Evolutionary conservation across 768 basidiomycete genomes (phyloP).

Genomic region (Leucocoprinus birnbaumii): DNA sequence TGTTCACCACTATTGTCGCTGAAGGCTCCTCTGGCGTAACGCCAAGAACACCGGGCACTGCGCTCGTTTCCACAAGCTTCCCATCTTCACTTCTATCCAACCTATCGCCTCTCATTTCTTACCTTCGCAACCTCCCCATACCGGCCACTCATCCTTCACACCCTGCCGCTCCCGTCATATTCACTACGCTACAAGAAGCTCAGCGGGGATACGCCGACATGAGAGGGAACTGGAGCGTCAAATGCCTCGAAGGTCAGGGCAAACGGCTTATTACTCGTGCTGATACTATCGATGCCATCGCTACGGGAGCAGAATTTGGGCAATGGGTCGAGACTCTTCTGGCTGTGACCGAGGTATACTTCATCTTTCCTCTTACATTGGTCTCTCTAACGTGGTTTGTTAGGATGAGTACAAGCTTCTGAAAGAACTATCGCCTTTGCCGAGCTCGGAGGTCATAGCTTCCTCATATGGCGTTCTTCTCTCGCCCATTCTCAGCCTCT

Average conservation of each 20-base stretch:
- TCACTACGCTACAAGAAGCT: slow-evolving; percentile 67
- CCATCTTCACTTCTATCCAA: slow-evolving; percentile 48
- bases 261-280: slow-evolving; percentile 69
- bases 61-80: slow-evolving; percentile 37
- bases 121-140: slow-evolving; percentile 69
- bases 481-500: slow-evolving; percentile 60
- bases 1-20: slow-evolving; percentile 87
- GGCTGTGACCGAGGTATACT: slow-evolving; percentile 60
- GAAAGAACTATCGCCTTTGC: slow-evolving; percentile 59
- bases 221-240: slow-evolving; percentile 76
- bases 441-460: slow-evolving; percentile 45
- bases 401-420: slow-evolving; percentile 72
- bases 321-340: slow-evolving; percentile 68
- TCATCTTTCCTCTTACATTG: not conserved
- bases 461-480: slow-evolving; percentile 63
- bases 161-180: slow-evolving; percentile 65
- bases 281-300: slow-evolving; percentile 63
- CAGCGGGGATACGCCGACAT: slow-evolving; percentile 85
- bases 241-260: slow-evolving; percentile 70
- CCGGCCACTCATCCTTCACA: slow-evolving; percentile 84
- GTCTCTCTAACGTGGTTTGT: not conserved
- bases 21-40: slow-evolving; percentile 80
- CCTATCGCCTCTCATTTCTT: slow-evolving; percentile 62
- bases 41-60: slow-evolving; percentile 23
- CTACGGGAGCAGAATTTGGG: slow-evolving; percentile 68